Percentiles rank a stretch among this genome's conserved stretches.
These are phyloP conservation scores for Paspalum notatum DNA, from an alignment of 176 grass and related monocot species.

Conservation along the genomic window DNA sequence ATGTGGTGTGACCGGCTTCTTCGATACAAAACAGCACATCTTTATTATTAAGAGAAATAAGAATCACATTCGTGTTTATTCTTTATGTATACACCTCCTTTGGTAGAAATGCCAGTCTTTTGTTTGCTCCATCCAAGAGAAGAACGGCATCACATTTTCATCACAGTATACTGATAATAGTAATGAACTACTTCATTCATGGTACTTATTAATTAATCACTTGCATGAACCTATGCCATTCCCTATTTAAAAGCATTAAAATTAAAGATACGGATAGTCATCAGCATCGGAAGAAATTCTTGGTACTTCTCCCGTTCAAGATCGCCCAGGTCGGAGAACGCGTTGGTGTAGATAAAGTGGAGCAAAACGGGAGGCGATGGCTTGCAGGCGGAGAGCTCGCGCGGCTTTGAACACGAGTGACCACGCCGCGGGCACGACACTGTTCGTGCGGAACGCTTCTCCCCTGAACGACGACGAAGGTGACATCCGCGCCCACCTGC, in stretches of 20 bases:
- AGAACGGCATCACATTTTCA: too few species aligned
- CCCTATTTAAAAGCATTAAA: too few species aligned
- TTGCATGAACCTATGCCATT: too few species aligned
- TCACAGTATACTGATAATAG: too few species aligned
- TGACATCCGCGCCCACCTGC: constrained; percentile 10
- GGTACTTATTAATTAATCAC: too few species aligned
- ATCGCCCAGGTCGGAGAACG: constrained; percentile 10
- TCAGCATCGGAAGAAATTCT: background rate
- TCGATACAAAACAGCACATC: background rate
- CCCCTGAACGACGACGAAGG: constrained; percentile 36
- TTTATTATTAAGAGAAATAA: background rate
- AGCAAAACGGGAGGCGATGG: constrained; percentile 38
- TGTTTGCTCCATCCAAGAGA: too few species aligned
- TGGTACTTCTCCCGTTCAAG: background rate
- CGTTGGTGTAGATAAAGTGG: constrained; percentile 48
- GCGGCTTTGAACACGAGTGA: constrained; percentile 41
- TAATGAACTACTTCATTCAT: too few species aligned
- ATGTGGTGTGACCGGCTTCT: background rate
- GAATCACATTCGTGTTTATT: too few species aligned
- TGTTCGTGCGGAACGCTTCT: constrained; percentile 38
- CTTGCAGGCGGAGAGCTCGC: constrained; percentile 24
- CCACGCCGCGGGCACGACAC: constrained; percentile 37
- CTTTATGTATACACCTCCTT: too few species aligned
- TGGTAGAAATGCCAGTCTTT: too few species aligned
- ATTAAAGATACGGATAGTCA: too few species aligned